Evolutionary conservation across 1,284 basidiomycete species (phyloP), one percentile per base, ranked within the genome.

Genomic region (Irpex rosettiformis): DNA sequence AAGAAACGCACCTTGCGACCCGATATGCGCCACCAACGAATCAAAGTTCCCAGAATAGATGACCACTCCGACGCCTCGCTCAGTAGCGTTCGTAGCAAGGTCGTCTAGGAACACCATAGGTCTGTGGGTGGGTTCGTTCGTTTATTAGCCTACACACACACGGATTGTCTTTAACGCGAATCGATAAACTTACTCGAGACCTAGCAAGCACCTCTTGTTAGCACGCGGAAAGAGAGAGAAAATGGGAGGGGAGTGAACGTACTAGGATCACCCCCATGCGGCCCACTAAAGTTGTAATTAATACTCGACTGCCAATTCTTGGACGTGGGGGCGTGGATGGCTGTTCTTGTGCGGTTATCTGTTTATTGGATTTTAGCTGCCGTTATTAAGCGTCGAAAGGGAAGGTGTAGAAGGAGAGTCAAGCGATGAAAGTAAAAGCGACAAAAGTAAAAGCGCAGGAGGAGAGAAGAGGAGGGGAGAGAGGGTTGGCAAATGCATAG

Each of bases 1-100:
- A n/a, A n/a, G n/a, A n/a, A 11, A 42, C 75, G 42, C 65, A 86
- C 86, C 70, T 78, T 89, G 82, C 24, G 86, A 83, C 13, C 84
- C 81, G n/a, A 77, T 73, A 66, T 89, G 88, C 2, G 85, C 70
- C 52, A 88, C 76, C 21, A 89, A 78, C 1, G 83, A 74, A 66
- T 89, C 88, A 61, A 88, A 83, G 62, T 89, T 88, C 10, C 84
- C 88, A 5, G 85, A 85, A 65, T 78, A 89, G 11, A 90, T 69
- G 4, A 89, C 72, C 16, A 89, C 70, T 0, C 75, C 71, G 22
- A 89, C 71, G 45, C 74, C 70, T 10, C 78, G 75, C 1, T 72
- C 71, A 0, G 81, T 77, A 13, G 83, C 81, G 60, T 88, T 88
- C 4, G 82, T 78, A 1, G 87, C 86, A 16, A 89, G 75, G 21